These are phyloP conservation scores for Chionographis japonica DNA, from an alignment of 106 monocot species.

Conservation along the genomic window DNA sequence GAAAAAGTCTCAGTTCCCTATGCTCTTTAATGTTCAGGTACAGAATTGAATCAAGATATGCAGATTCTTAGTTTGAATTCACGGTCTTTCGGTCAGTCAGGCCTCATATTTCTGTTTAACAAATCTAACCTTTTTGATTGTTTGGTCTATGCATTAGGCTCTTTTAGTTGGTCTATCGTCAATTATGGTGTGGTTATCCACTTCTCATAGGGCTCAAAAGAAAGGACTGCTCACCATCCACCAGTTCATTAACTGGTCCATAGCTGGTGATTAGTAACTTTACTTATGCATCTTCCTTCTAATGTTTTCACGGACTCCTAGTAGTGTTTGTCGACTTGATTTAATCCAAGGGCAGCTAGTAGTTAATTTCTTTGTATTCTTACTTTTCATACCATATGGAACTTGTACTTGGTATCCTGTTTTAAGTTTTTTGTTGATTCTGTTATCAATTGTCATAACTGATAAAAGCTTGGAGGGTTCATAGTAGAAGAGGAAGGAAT, in stretches of 20 bases:
- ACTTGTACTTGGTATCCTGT: no score
- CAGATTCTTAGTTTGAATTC: neutral
- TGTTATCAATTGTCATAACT: no score
- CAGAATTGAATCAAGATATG: neutral
- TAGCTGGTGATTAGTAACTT: conserved; percentile 43
- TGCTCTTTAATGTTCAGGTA: conserved; percentile 71
- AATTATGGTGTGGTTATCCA: conserved; percentile 73
- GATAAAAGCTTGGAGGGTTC: no score
- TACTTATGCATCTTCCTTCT: neutral
- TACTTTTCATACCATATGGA: no score
- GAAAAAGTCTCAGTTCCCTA: conserved; percentile 12
- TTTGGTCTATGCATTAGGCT: conserved; percentile 26
- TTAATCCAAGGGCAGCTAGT: no score
- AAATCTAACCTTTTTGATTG: neutral
- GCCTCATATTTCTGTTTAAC: conserved; percentile 2
- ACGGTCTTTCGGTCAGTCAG: neutral
- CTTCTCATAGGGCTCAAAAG: conserved; percentile 65
- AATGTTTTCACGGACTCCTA: neutral
- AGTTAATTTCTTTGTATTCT: no score
- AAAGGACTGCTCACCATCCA: conserved; percentile 55
- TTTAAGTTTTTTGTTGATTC: no score
- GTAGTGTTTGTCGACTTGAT: neutral
- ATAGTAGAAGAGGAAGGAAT: no score
- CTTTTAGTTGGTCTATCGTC: conserved; percentile 65
- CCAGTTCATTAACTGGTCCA: conserved; percentile 80